These are phyloP conservation scores for Pseudocercospora fuligena DNA, from an alignment of 2,329 filamentous ascomycete genomes.

Conservation along the genomic window DNA sequence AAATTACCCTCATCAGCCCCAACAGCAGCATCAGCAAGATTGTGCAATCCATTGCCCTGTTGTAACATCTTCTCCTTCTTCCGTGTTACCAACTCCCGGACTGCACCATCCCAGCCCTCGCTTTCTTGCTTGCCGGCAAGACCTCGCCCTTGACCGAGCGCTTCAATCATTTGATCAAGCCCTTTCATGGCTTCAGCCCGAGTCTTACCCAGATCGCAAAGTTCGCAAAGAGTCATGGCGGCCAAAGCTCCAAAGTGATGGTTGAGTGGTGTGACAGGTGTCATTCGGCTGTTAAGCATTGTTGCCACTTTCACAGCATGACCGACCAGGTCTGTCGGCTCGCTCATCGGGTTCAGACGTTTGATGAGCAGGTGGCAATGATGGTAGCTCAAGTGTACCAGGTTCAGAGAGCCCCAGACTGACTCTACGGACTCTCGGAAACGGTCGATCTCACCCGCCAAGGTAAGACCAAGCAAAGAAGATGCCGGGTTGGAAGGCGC, in stretches of 20 bases:
- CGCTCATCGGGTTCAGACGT: conserved; percentile 61
- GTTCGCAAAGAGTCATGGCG: conserved; percentile 64
- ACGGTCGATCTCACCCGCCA: conserved; percentile 65
- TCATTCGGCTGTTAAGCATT: conserved; percentile 61
- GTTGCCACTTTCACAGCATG: conserved; percentile 63
- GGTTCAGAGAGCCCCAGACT: conserved; percentile 57
- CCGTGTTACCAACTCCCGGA: conserved; percentile 56
- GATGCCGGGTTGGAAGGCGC: conserved; percentile 47
- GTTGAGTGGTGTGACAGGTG: conserved; percentile 65
- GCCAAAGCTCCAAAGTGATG: conserved; percentile 69
- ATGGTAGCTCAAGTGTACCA: conserved; percentile 72
- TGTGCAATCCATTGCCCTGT: conserved; percentile 56
- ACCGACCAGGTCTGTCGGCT: conserved; percentile 63
- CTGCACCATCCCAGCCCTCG: conserved; percentile 63
- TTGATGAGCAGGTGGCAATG: conserved; percentile 69
- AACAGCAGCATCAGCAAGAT: conserved; percentile 59
- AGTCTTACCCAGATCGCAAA: conserved; percentile 60
- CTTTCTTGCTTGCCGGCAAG: conserved; percentile 49
- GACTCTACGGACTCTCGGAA: conserved; percentile 68
- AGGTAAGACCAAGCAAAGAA: conserved; percentile 55
- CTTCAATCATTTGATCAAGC: conserved; percentile 62
- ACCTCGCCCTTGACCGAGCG: conserved; percentile 51
- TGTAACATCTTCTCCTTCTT: conserved; percentile 47
- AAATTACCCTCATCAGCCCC: conserved; percentile 34
- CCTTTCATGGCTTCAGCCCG: conserved; percentile 62